Percentiles rank a stretch among this genome's conserved stretches.
Evolutionary conservation across 2,329 filamentous ascomycete species (phyloP).

Genomic region (Alternaria consortialis): DNA sequence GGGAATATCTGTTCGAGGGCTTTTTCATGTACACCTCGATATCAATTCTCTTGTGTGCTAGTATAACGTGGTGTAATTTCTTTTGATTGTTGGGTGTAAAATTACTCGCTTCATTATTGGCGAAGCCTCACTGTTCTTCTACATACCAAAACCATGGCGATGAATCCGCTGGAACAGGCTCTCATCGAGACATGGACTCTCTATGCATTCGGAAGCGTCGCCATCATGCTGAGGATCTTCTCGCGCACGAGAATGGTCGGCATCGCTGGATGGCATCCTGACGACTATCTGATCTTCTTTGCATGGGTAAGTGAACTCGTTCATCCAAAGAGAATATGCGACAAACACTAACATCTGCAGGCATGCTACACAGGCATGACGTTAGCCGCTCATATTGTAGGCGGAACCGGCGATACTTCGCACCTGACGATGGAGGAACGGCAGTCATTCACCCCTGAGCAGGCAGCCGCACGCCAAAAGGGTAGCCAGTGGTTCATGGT

Average conservation of each 20-base stretch:
- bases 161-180: constrained; percentile 12
- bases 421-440: constrained; percentile 46
- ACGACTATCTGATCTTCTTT: constrained; percentile 49
- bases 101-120: neutral
- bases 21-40: neutral
- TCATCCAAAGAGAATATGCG: neutral
- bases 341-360: constrained; percentile 3
- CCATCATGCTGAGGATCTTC: constrained; percentile 46
- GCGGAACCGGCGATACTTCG: constrained; percentile 39
- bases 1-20: neutral
- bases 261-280: constrained; percentile 40
- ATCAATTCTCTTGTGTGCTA: neutral
- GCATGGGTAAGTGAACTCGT: constrained; percentile 34
- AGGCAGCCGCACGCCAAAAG: constrained; percentile 39
- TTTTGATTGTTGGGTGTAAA: neutral
- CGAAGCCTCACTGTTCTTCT: neutral
- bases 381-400: constrained; percentile 37
- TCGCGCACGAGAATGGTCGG: constrained; percentile 49
- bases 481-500: constrained; percentile 52
- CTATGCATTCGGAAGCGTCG: constrained; percentile 44
- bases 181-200: constrained; percentile 50
- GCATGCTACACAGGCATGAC: constrained; percentile 31
- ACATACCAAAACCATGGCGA: constrained; percentile 11
- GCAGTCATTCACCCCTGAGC: constrained; percentile 37
- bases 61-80: neutral